Base-by-base conservation (phyloP, 2,329 filamentous ascomycete species). In the Aspergillus sp. region DNA sequence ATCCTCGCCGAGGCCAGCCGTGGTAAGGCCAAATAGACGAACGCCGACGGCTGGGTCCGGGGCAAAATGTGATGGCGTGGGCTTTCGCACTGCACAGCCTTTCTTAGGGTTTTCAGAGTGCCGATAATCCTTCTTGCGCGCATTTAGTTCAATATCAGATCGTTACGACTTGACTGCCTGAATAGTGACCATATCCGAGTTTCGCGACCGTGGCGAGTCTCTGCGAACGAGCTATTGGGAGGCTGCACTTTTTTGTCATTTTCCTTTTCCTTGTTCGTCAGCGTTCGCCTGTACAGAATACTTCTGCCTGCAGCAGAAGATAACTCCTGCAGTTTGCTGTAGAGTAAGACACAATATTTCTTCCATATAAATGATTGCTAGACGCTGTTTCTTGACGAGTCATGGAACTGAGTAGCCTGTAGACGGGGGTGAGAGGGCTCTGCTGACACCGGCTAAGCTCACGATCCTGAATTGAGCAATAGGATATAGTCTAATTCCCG, bases 1-100 rank as follows among this genome's bases (percentile, higher is more conserved):
- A 64, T 77, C 51, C 66, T 77, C 59, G 54, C 61, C 39, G 73
- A 75, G 62, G 74, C 72, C 64, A 75, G 73, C 71, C 72, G 72
- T 68, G 72, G 74, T 53, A 75, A 76, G 69, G 74, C 71, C 61
- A 70, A 73, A 71, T 74, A 75, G 61, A 70, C 66, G 57, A 68
- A 40, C 50, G 62, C 61, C 61, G 58, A 67, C 70, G 70, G 70
- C 71, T 73, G 71, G 70, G 69, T 64, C 70, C 68, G 71, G 70
- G 64, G 65, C 63, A 66, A 65, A 52, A 56, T 64, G 61, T 61
- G 62, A 52, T 57, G 60, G 55, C 61, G 64, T 61, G 62, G 56
- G 58, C 58, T 56, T 54, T 59, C 57, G 58, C 64, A 56, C 60
- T 54, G 59, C 60, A 48, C 17, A 17, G 59, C 56, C 54, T 54